Conservation (phyloP, 1,139 yeast genomes). For the Suhomyces bolitotheri region DNA sequence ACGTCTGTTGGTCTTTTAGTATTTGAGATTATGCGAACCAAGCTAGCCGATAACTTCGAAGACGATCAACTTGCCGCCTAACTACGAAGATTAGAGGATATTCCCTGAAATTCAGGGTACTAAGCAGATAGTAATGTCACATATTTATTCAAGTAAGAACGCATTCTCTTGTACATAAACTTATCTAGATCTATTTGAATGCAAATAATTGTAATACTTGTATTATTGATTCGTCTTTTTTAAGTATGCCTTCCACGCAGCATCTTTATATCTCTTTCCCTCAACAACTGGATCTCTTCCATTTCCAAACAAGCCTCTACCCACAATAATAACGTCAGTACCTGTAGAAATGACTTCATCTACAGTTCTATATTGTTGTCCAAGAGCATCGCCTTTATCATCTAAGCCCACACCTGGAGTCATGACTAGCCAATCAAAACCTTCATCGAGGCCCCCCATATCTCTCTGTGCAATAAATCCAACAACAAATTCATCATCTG, state of each 20-base stretch:
- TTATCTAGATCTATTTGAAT: no score
- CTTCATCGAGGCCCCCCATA: conserved; percentile 80
- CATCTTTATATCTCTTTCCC: conserved; percentile 83
- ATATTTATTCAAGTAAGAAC: no score
- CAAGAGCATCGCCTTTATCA: conserved; percentile 94
- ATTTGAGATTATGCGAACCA: conserved; percentile 76
- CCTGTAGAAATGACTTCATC: conserved; percentile 80
- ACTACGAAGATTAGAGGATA: no score
- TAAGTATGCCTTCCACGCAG: conserved; percentile 91
- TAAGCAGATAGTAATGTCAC: no score
- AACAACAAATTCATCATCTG: conserved; percentile 84
- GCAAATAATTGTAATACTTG: no score
- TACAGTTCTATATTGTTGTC: conserved; percentile 96
- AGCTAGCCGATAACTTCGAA: conserved; percentile 35
- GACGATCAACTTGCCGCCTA: conserved; percentile 16
- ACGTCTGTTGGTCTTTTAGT: conserved; percentile 83
- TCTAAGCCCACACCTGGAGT: conserved; percentile 99
- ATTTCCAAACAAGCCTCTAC: conserved; percentile 94
- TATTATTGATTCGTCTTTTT: conserved; percentile 31
- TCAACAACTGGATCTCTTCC: conserved; percentile 89
- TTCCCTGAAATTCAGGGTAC: no score
- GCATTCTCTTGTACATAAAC: no score
- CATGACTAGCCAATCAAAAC: conserved; percentile 92
- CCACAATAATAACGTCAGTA: conserved; percentile 92
- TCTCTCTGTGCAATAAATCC: conserved; percentile 95